Base-by-base conservation (phyloP, 495 filamentous ascomycete genomes). In the Beverwykella pulmonaria region DNA sequence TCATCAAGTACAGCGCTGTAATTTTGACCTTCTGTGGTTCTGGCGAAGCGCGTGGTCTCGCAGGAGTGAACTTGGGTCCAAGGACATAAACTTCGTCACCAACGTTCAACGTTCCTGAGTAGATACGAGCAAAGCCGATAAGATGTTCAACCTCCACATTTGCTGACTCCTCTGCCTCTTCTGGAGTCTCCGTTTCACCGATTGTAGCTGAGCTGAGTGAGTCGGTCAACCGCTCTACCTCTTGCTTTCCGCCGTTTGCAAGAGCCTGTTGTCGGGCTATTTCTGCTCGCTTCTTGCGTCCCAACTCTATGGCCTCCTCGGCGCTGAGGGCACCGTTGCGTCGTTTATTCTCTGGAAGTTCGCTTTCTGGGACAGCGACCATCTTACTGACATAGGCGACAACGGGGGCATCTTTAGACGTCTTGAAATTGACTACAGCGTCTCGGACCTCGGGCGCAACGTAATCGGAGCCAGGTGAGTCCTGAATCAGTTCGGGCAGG, bases 361-460 rank as follows among this genome's bases (percentile, higher is more conserved):
- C 92, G 71, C 91, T 97, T 71, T 93, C 91, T 1, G 91, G 92
- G 19, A 98, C 85, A 0, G 94, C 92, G 22, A 97, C 90, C 93
- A 99, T 96, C 77, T 99, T 99, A 77, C 93, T 97, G 46, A 99
- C 92, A 69, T 95, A 99, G 10, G 92, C 94, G 7, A 98, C 91
- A 2, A 95, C 87, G 1, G 94, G 93, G 52, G 89, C 88, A 0
- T 85, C 82, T 9, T 82, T 77, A 0, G 76, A 78, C 3, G 84
- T 86, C 67, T 90, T 89, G 74, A 94, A 97, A 1, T 87, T 82
- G 4, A 90, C 72, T 87, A 98, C 92, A 9, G 94, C 92, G 20
- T 88, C 81, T 63, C 85, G 88, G 48, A 97, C 77, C 1, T 79
- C 78, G 9, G 83, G 78, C 57, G 90, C 86, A 20, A 98, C 82